Evolutionary conservation across 2,329 filamentous ascomycete species (phyloP), one percentile per base, ranked within the genome.

Genomic region (Botrytis hyacinthi): DNA sequence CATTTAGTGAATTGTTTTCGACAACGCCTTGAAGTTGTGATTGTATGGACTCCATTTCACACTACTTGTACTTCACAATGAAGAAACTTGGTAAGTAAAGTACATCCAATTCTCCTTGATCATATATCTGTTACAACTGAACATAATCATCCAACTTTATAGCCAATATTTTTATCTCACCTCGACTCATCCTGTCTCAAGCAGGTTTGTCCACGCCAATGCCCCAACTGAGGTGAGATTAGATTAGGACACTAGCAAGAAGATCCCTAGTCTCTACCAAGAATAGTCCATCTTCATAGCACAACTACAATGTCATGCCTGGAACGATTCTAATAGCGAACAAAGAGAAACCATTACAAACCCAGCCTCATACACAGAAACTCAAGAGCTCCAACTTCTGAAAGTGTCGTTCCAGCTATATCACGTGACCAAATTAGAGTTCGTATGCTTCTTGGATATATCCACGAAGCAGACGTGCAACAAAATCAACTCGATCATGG

Each of bases 241-340:
- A 3, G 22, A 8, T 7, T 8, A 61, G 59, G 5, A 40, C 6
- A 40, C 2, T 26, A 16, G 35, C 32, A 40, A 61, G 32, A 8
- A 12, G 22, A n/a, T 26, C 10, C 57, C 20, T n/a, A 2, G 1
- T 37, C 32, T 37, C 22, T 8, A 7, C n/a, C 12, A 29, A 54
- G 5, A 54, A 29, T 8, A 54, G 5, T 16, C 14, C 14, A 1
- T 29, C 14, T 18, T 2, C 48, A 54, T 7, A 29, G 5, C 51
- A 54, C 26, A 29, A 16, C 16, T 16, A 16, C 1, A 16, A 3
- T n/a, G 0, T 6, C 12, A 1, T 29, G 3, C 26, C 8, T n/a
- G 2, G 12, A 3, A 29, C 1, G 1, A 16, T 54, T 3, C 5
- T 16, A 54, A 29, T n/a, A 3, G 2, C 26, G 26, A 54, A 14